Base-by-base conservation (phyloP, 805 yeast genomes). In the Suhomyces sp. region DNA sequence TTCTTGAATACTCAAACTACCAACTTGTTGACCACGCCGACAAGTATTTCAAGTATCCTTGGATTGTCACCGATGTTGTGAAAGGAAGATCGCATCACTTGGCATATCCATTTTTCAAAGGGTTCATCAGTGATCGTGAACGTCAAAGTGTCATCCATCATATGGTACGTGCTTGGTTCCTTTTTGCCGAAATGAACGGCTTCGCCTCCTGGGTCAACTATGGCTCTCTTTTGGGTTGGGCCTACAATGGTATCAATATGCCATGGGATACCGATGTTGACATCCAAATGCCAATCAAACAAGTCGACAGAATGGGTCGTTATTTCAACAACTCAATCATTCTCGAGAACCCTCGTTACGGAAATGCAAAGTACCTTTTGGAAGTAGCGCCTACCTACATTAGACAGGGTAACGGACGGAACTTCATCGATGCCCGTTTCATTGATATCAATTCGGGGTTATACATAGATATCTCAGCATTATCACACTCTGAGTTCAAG, bases 241-340 rank as follows among this genome's bases (percentile, higher is more conserved):
- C 70, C 53, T 75, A 78, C 76, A 67, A 74, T 48, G 77, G 75
- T 0, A 40, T 68, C 29, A 57, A 66, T 21, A 73, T 76, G 41
- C 80, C 79, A 4, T 76, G 79, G 79, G 81, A 76, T 50, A 58
- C 58, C 36, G 81, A 76, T 53, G 62, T 74, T 33, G 81, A 76
- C 49, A 76, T 78, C 17, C 72, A 74, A 36, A 63, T 61, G 63
- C 64, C 70, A 7, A 50, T 63, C 6, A 44, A 35, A 7, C 78
- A 74, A 28, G 53, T 76, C 35, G 76, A 74, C 43, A 51, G 47
- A 20, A 49, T 76, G 28, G 58, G 75, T 4, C 50, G 62, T 28
- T 33, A 44, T n/a, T 74, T 52, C 51, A 76, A 76, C 47, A 70
- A 70, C 34, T 54, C 73, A 6, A 15, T 54, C 48, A 43, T 64